Evolutionary conservation across 1,284 basidiomycete species (phyloP).

Genomic region (Taiwanofungus camphoratus): DNA sequence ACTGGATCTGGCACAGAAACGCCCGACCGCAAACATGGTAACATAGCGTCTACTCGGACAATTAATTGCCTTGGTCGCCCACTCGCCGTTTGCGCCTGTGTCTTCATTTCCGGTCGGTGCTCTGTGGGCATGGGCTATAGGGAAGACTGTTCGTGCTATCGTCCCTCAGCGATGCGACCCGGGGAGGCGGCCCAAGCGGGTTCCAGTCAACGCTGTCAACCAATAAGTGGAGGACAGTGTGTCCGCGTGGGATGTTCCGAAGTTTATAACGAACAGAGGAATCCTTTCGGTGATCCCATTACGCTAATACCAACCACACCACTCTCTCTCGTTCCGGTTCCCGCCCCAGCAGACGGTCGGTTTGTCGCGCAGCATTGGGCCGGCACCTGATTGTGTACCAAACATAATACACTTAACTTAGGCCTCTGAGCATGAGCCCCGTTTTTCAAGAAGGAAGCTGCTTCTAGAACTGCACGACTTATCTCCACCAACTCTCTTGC

Average conservation of each 20-base stretch:
- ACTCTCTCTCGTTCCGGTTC: no score
- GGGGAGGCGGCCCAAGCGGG: no score
- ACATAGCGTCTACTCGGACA: no score
- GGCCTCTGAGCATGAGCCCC: no score
- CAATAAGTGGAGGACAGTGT: background rate
- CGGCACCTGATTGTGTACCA: background rate
- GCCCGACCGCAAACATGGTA: slow-evolving; percentile 5
- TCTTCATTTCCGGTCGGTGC: no score
- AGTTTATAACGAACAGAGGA: background rate
- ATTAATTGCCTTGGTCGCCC: no score
- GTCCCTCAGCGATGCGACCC: no score
- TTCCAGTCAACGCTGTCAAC: no score
- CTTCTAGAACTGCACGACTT: slow-evolving; percentile 24
- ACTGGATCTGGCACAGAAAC: slow-evolving; percentile 13
- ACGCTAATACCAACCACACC: background rate
- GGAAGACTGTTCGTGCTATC: no score
- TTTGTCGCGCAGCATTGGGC: background rate
- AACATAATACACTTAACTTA: background rate
- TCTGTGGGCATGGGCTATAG: no score
- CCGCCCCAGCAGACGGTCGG: background rate
- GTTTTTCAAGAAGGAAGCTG: no score
- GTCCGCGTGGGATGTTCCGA: background rate
- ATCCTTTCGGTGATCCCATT: background rate
- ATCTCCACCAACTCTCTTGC: slow-evolving; percentile 16
- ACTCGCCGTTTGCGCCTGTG: no score